Evolutionary conservation across 164 flowering plant species (phyloP).

Genomic region (Litsea cubeba): DNA sequence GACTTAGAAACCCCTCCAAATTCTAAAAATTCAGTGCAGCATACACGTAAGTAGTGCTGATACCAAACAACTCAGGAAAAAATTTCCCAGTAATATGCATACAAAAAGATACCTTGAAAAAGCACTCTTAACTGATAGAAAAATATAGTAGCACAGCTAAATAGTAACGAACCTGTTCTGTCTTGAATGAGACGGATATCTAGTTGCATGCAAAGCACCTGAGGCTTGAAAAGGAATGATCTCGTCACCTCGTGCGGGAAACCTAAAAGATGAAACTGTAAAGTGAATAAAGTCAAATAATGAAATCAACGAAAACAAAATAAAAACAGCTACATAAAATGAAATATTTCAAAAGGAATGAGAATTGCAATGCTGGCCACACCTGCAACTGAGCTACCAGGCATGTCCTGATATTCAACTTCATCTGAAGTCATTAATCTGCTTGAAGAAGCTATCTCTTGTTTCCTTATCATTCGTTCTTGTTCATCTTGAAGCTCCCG

Average conservation of each 20-base stretch:
- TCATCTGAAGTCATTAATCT: conserved; percentile 28
- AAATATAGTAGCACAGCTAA: no score
- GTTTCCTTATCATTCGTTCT: conserved; percentile 60
- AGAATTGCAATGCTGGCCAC: conserved; percentile 1
- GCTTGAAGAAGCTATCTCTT: conserved; percentile 50
- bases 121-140: no score
- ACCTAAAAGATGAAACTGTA: conserved; percentile 42
- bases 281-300: not conserved
- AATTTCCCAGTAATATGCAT: no score
- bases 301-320: not conserved
- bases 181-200: conserved; percentile 33
- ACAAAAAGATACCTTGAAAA: no score
- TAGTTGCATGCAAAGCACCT: conserved; percentile 20
- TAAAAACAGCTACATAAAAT: not conserved
- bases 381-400: conserved; percentile 49
- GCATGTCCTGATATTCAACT: conserved; percentile 29
- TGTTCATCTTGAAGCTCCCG: conserved; percentile 85
- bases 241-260: conserved; percentile 49
- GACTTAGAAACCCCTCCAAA: no score
- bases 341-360: no score
- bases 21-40: no score
- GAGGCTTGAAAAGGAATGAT: conserved; percentile 40
- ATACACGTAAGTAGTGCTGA: no score
- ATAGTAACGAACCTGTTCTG: no score
- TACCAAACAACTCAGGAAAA: no score